Base-by-base conservation (phyloP, 108 stramenopile species). In the Fragilariopsis cylindrus region DNA sequence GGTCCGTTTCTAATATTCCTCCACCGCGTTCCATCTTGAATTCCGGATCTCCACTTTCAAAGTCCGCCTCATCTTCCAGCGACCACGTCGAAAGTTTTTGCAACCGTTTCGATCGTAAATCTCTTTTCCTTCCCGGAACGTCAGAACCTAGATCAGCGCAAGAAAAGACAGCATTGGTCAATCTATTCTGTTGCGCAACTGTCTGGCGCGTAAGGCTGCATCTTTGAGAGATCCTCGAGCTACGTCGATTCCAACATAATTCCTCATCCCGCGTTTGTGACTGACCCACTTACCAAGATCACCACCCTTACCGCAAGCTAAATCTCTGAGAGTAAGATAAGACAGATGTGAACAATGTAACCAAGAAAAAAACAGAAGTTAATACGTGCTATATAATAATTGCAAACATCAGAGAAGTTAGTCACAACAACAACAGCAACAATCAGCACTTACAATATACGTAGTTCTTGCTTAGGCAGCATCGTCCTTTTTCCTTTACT, bases 221-320 rank as follows among this genome's bases (percentile, higher is more conserved):
- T 98, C 97, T 53, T 88, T 69, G 47, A 99, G 84, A 11, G 97
- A 97, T 19, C 91, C 94, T 48, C 96, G 71, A 5, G 99, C 99
- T 49, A 99, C 98, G 81, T 99, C 99, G 19, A 96, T 88, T 40
- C 98, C 99, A 7, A 74, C 79, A 66, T 99, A 99, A 52, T 87
- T 82, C 21, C 77, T 84, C 45, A 98, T 84, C 16, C 84, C 84
- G 5, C 93, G 81, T 15, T 56, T 71, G 72, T 90, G 91, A 65
- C 86, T 70, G 7, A 74, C 76, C 96, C 97, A 98, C 72, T 99
- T 99, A 60, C 80, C 80, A 30, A 99, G 78, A 79, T 99, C 99
- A n/a, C 98, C 99, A 62, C 99, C 99, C 62, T 99, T 99, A 4
- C 99, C 99, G 75, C 98, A 98, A 6, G 97, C 99, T 69, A 99